Evolutionary conservation across 352 stramenopile species (phyloP), one percentile per base, ranked within the genome.

Genomic region (Globisporangium megalacanthum): DNA sequence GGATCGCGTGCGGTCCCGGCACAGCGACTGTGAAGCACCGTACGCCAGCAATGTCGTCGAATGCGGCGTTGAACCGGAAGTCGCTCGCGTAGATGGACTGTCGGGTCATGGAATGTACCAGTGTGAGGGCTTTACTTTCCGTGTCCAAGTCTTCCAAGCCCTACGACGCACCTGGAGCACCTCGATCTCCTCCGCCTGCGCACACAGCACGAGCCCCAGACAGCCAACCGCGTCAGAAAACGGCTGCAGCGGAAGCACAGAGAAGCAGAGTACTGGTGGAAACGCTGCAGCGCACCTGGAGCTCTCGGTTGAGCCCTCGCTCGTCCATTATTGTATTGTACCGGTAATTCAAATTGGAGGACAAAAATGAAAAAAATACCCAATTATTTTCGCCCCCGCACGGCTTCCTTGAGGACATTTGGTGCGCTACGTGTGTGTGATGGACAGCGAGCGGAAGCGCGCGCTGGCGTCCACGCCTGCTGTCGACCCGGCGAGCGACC

Each of bases 41-140:
- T 11, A 64, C 62, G 31, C 64, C 68, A 6, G 67, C 65, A 0
- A 58, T 54, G 47, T 79, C 63, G 47, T 86, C 76, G 49, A 77
- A 77, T 50, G 75, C 69, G 4, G 46, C 61, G 31, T 84, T 80
- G 14, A 89, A 65, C 61, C 73, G 54, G 53, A 94, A 68, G 17
- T 88, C 70, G 37, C 83, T 68, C 52, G 85, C 79, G 49, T 89
- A 94, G 46, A 94, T 94, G 49, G 79, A 86, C 84, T 94, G 39
- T 11, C 25, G 25, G 25, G 25, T 29, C 25, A 29, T 29, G 25
- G 25, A 29, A 29, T 29, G 25, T 29, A 29, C 25, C 25, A 29
- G 25, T 29, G 25, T 29, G 25, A 29, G 25, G 25, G 25, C 4
- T 29, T 29, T 29, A n/a, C n/a, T n/a, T n/a, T n/a, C n/a, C n/a